Conservation (phyloP, 2,329 filamentous ascomycete genomes). For the Penicillium sp. region DNA sequence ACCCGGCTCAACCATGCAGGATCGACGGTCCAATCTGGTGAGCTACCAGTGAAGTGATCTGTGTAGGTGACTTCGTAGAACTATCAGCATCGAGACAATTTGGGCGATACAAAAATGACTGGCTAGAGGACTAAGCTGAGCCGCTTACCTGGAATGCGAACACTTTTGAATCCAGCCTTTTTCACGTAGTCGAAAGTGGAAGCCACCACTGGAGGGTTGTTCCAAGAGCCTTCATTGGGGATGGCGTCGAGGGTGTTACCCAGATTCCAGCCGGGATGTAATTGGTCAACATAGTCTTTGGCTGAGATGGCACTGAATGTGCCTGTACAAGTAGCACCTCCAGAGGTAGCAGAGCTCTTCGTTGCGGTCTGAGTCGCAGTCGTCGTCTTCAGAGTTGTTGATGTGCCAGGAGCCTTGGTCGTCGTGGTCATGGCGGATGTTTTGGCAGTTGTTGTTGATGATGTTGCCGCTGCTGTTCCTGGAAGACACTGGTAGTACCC, state of each 20-base stretch:
- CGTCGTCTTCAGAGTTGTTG: slow-evolving; percentile 8
- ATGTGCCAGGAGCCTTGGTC: background rate
- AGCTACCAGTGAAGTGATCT: slow-evolving; percentile 48
- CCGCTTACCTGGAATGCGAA: slow-evolving; percentile 46
- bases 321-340: slow-evolving; percentile 31
- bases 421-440: slow-evolving; percentile 3
- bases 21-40: slow-evolving; percentile 52
- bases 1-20: slow-evolving; percentile 52
- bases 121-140: background rate
- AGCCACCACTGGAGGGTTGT: slow-evolving; percentile 48
- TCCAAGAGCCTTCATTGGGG: slow-evolving; percentile 54
- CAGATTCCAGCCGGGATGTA: slow-evolving; percentile 56
- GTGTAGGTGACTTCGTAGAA: slow-evolving; percentile 48
- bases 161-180: slow-evolving; percentile 51
- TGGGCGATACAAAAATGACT: too few species aligned
- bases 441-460: slow-evolving; percentile 1
- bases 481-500: slow-evolving; percentile 15
- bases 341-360: background rate
- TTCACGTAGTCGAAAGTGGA: slow-evolving; percentile 50
- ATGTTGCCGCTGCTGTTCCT: slow-evolving; percentile 7
- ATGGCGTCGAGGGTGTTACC: slow-evolving; percentile 56
- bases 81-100: slow-evolving; percentile 1
- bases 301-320: slow-evolving; percentile 45
- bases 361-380: slow-evolving; percentile 4
- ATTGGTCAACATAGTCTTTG: slow-evolving; percentile 41